Percentiles rank a stretch among this genome's conserved stretches.
Evolutionary conservation across 371 early-diverging fungal genomes (phyloP).

Genomic region (Coemansia sp.): DNA sequence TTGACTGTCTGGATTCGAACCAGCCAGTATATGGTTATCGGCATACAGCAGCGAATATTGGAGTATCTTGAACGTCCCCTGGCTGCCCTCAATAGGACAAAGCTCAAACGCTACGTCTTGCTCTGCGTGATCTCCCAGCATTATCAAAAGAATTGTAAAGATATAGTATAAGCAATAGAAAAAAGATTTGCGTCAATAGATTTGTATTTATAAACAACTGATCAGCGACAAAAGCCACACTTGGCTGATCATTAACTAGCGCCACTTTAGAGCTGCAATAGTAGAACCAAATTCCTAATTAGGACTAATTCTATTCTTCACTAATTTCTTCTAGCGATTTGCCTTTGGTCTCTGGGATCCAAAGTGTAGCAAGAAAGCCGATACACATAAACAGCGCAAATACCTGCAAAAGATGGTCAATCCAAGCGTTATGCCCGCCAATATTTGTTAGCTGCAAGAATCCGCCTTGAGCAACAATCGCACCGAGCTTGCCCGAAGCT

Average conservation of each 20-base stretch:
- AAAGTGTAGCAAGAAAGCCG: slow-evolving; percentile 65
- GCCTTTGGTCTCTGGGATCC: slow-evolving; percentile 76
- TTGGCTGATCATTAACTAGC: neutral
- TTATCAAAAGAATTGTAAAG: neutral
- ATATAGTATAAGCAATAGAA: neutral
- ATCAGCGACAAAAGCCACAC: neutral
- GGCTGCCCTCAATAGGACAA: slow-evolving; percentile 15
- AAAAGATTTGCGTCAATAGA: neutral
- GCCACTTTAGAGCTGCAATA: neutral
- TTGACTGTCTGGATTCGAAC: neutral
- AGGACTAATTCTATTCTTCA: slow-evolving; percentile 50
- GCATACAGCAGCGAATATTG: slow-evolving; percentile 20
- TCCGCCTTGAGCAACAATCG: slow-evolving; percentile 77
- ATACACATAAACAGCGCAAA: slow-evolving; percentile 78
- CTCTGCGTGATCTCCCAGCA: neutral
- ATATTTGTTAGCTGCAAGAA: slow-evolving; percentile 71
- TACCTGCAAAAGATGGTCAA: slow-evolving; percentile 67
- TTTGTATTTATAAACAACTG: neutral
- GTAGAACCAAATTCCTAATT: no score
- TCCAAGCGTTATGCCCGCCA: slow-evolving; percentile 65
- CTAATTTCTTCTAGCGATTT: slow-evolving; percentile 67
- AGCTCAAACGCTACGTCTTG: slow-evolving; percentile 17
- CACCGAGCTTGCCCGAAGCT: slow-evolving; percentile 83
- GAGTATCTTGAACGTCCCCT: slow-evolving; percentile 17
- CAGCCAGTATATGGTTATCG: no score